These are phyloP conservation scores for Anaeromyces robustus DNA, from an alignment of 192 early-diverging fungal genomes.

Conservation along the genomic window DNA sequence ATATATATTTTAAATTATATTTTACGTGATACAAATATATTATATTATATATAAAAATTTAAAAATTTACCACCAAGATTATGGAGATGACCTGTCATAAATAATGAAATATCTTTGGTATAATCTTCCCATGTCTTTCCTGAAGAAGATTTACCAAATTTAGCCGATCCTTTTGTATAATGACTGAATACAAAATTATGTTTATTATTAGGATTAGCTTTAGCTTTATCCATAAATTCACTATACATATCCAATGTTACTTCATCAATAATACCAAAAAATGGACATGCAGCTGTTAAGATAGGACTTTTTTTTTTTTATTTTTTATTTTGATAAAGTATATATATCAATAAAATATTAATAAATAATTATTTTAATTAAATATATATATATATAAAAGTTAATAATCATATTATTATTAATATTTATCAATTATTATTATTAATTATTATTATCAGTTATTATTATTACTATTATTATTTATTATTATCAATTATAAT, in stretches of 20 bases:
- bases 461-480: too few species aligned
- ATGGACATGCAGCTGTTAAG: not conserved
- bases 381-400: too few species aligned
- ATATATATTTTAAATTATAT: not conserved
- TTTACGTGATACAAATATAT: too few species aligned
- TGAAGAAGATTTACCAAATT: not conserved
- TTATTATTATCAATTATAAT: too few species aligned
- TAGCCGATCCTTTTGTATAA: not conserved
- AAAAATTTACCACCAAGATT: conserved; percentile 36
- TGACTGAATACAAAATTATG: not conserved
- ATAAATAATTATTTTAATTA: conserved; percentile 22
- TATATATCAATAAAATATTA: conserved; percentile 5
- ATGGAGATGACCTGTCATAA: conserved; percentile 79
- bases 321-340: not conserved
- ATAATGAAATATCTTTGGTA: conserved; percentile 45
- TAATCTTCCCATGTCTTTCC: conserved; percentile 17
- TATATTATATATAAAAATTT: not conserved
- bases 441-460: too few species aligned
- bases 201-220: not conserved
- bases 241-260: not conserved
- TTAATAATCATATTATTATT: too few species aligned
- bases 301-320: not conserved
- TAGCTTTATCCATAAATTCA: not conserved
- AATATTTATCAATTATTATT: too few species aligned
- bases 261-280: not conserved